Conservation (phyloP, 805 yeast species). For the Yarrowia osloensis region DNA sequence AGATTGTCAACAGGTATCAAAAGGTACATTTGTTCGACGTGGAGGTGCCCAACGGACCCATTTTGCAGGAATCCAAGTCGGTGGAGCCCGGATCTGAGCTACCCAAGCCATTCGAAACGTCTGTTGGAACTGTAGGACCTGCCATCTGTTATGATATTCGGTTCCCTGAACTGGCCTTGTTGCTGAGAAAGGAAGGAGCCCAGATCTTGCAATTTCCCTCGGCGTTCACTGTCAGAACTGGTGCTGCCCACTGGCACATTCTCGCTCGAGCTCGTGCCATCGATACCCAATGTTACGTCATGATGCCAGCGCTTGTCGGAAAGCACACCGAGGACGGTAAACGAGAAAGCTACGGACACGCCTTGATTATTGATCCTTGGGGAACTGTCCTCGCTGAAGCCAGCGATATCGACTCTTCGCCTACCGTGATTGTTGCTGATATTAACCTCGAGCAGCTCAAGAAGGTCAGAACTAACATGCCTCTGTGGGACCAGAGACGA, state of each 20-base stretch:
- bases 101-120: slow-evolving; percentile 56
- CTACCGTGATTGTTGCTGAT: slow-evolving; percentile 62
- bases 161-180: slow-evolving; percentile 76
- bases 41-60: slow-evolving; percentile 70
- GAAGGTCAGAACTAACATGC: slow-evolving; percentile 22
- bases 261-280: slow-evolving; percentile 83
- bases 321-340: slow-evolving; percentile 58
- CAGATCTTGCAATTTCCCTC: slow-evolving; percentile 80
- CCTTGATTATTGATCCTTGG: slow-evolving; percentile 89
- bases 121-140: slow-evolving; percentile 52
- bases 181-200: slow-evolving; percentile 69
- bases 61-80: slow-evolving; percentile 70
- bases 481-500: slow-evolving; percentile 30
- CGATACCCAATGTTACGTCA: slow-evolving; percentile 81
- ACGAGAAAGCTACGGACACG: slow-evolving; percentile 82
- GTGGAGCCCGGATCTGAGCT: slow-evolving; percentile 75
- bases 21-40: slow-evolving; percentile 91
- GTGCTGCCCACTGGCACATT: slow-evolving; percentile 85
- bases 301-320: slow-evolving; percentile 90
- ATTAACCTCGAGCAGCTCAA: slow-evolving; percentile 41
- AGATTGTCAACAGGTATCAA: slow-evolving; percentile 68
- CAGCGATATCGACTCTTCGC: slow-evolving; percentile 62
- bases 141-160: slow-evolving; percentile 76
- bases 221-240: slow-evolving; percentile 91
- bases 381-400: slow-evolving; percentile 71